A percentile compares a stretch with the other conserved stretches of the same genome.
These are phyloP conservation scores for Fraxinus quadrangulata DNA, from an alignment of 257 asterid species.

Conservation along the genomic window DNA sequence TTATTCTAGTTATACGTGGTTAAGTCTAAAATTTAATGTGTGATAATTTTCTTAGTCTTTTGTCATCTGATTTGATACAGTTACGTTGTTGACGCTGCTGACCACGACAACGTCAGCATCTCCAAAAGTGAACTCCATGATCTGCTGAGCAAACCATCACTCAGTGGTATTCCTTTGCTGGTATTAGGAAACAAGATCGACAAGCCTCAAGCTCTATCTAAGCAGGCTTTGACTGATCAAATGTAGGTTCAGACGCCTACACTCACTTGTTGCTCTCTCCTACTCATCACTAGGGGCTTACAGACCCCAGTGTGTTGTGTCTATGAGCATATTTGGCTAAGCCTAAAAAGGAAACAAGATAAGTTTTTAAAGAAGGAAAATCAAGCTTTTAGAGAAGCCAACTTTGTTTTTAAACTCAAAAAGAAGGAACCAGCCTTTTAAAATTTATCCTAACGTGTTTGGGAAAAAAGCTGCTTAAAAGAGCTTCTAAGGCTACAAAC, in stretches of 20 bases:
- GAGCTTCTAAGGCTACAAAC: neutral
- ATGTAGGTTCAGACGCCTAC: conserved; percentile 51
- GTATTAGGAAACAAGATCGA: conserved; percentile 93
- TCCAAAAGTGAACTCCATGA: conserved; percentile 90
- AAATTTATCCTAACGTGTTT: too few species aligned
- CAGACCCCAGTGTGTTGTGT: neutral
- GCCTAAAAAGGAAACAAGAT: too few species aligned
- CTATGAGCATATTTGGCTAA: too few species aligned
- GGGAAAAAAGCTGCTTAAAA: too few species aligned
- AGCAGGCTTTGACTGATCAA: conserved; percentile 82
- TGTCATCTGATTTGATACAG: conserved; percentile 45
- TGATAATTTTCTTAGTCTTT: neutral
- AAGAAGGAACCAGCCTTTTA: too few species aligned
- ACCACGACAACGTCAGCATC: conserved; percentile 74
- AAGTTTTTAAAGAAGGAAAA: too few species aligned
- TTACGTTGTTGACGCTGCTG: conserved; percentile 97
- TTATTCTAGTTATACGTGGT: conserved; percentile 1
- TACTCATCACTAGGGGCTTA: neutral
- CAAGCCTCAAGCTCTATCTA: conserved; percentile 73
- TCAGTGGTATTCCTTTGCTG: conserved; percentile 85
- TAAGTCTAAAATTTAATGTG: neutral
- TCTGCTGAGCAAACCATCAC: conserved; percentile 82
- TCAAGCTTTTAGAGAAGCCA: too few species aligned
- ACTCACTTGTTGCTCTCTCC: neutral
- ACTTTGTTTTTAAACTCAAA: too few species aligned